These are phyloP conservation scores for Exophiala alcalophila DNA, from an alignment of 2,329 filamentous ascomycete species.

Conservation along the genomic window DNA sequence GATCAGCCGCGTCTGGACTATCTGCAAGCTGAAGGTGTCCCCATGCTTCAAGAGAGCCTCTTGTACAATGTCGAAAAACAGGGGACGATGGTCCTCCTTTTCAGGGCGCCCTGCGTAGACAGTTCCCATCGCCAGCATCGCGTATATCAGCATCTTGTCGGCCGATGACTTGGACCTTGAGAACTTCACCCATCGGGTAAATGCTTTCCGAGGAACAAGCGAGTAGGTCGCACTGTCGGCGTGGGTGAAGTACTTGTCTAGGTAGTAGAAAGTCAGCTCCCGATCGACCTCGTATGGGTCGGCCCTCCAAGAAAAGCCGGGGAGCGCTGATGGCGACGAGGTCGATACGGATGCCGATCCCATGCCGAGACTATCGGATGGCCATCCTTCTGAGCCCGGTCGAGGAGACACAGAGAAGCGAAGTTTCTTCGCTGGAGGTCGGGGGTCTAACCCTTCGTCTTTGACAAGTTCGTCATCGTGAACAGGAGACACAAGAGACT, in stretches of 20 bases:
- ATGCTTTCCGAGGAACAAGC: slow-evolving; percentile 55
- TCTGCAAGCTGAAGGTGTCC: slow-evolving; percentile 57
- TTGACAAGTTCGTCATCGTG: slow-evolving; percentile 32
- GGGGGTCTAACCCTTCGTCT: slow-evolving; percentile 32
- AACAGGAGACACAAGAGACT: slow-evolving; percentile 26
- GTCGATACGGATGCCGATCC: slow-evolving; percentile 8
- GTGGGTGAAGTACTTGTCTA: slow-evolving; percentile 58
- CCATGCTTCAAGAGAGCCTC: slow-evolving; percentile 54
- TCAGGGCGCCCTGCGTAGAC: slow-evolving; percentile 49
- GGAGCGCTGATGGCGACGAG: slow-evolving; percentile 3
- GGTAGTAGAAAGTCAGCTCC: slow-evolving; percentile 49
- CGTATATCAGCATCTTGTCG: slow-evolving; percentile 61
- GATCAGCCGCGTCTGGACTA: slow-evolving; percentile 66
- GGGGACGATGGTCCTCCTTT: slow-evolving; percentile 44
- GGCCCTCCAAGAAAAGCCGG: slow-evolving; percentile 42
- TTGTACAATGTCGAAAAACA: slow-evolving; percentile 55
- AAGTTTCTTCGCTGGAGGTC: slow-evolving; percentile 31
- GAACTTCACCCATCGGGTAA: slow-evolving; percentile 54
- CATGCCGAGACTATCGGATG: slow-evolving; percentile 1
- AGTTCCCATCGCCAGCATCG: slow-evolving; percentile 57
- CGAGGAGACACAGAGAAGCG: slow-evolving; percentile 25
- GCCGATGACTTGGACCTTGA: slow-evolving; percentile 49
- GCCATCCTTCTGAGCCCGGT: slow-evolving; percentile 8
- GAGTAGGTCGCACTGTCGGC: slow-evolving; percentile 54
- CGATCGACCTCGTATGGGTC: slow-evolving; percentile 56